Percentiles rank a stretch among this genome's conserved stretches.
Evolutionary conservation across 2,329 filamentous ascomycete species (phyloP).

Genomic region (Pyrenophora graminea): DNA sequence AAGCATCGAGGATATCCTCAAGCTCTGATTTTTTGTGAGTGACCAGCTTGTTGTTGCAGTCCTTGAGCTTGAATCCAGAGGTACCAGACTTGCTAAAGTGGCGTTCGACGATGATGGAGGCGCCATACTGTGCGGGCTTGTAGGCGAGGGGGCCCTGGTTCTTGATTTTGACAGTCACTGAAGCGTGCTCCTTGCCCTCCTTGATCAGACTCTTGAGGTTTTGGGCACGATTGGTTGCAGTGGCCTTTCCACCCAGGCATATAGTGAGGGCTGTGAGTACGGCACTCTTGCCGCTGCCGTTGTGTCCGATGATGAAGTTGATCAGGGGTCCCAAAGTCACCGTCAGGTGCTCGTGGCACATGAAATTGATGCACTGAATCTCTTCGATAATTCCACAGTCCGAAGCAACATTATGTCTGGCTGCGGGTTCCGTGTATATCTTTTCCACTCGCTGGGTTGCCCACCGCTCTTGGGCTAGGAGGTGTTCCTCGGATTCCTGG

Average conservation of each 20-base stretch:
- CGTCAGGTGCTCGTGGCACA: conserved; percentile 85
- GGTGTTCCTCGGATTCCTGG: conserved; percentile 20
- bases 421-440: conserved; percentile 25
- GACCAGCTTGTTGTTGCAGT: conserved; percentile 67
- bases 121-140: conserved; percentile 78
- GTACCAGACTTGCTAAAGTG: conserved; percentile 76
- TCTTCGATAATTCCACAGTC: conserved; percentile 87
- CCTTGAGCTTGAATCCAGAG: conserved; percentile 87
- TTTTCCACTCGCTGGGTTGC: conserved; percentile 38
- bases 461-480: conserved; percentile 30
- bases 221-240: conserved; percentile 86
- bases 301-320: conserved; percentile 97
- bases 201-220: conserved; percentile 91
- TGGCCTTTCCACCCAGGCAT: conserved; percentile 93
- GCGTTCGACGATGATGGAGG: conserved; percentile 87
- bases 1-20: conserved; percentile 92
- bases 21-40: conserved; percentile 85
- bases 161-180: conserved; percentile 83
- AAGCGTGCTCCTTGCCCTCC: conserved; percentile 73
- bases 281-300: conserved; percentile 96
- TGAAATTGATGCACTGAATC: conserved; percentile 89
- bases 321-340: conserved; percentile 90
- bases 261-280: conserved; percentile 90
- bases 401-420: conserved; percentile 66
- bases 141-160: conserved; percentile 87